Conservation (phyloP, 164 flowering plant genomes). For the Taxillus chinensis region DNA sequence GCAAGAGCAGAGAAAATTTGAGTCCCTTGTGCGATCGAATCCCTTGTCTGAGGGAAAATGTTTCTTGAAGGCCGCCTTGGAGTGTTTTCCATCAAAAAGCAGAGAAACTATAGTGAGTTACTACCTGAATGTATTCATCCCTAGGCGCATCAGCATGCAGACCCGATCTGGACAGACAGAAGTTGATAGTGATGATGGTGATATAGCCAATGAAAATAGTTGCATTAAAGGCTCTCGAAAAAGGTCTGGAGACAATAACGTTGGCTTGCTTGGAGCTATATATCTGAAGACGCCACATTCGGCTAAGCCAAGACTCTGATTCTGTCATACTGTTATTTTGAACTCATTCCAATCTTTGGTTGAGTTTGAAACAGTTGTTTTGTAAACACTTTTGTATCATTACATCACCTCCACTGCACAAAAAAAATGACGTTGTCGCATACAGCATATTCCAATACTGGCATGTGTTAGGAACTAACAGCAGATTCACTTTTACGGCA, state of each 20-base stretch:
- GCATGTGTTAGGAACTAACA: too few relatives aligned
- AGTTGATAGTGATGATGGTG: slow-evolving; percentile 28
- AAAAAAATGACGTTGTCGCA: too few relatives aligned
- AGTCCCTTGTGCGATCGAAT: slow-evolving; percentile 20
- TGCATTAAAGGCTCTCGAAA: slow-evolving; percentile 4
- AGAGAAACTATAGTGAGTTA: slow-evolving; percentile 20
- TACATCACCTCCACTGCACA: too few relatives aligned
- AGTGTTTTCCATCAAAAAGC: slow-evolving; percentile 16
- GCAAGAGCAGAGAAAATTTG: slow-evolving; percentile 22
- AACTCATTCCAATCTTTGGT: too few relatives aligned
- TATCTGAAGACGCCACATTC: not conserved
- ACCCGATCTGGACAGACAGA: slow-evolving; percentile 10
- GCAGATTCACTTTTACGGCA: too few relatives aligned
- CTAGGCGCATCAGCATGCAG: slow-evolving; percentile 17
- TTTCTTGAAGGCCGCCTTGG: slow-evolving; percentile 18
- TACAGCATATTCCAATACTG: too few relatives aligned
- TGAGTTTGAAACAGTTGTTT: too few relatives aligned
- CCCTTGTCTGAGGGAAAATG: slow-evolving; percentile 11
- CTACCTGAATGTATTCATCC: slow-evolving; percentile 28
- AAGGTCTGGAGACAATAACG: slow-evolving; percentile 2
- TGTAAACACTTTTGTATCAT: too few relatives aligned
- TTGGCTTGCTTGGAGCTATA: not conserved
- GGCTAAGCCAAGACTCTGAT: not conserved
- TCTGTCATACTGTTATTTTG: not conserved
- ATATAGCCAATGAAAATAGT: not conserved